Percentiles rank a stretch among this genome's conserved stretches.
These are phyloP conservation scores for Globisporangium camurandrum DNA, from an alignment of 352 stramenopile species.

Conservation along the genomic window DNA sequence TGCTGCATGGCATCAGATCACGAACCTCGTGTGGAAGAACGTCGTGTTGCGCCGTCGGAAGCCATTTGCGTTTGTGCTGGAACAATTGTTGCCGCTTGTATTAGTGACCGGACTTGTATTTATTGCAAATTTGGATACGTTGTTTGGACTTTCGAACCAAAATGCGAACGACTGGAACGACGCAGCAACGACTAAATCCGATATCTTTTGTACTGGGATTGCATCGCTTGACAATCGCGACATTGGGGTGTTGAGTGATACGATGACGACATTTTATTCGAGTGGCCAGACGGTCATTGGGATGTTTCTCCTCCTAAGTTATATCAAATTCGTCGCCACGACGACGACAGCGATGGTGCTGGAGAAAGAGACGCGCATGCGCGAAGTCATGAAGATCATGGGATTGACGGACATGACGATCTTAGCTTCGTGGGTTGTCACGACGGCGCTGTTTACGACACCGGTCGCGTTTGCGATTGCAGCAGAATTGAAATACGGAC, in stretches of 20 bases:
- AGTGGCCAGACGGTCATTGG: slow-evolving; percentile 56
- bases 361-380: slow-evolving; percentile 73
- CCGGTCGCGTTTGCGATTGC: slow-evolving; percentile 37
- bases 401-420: slow-evolving; percentile 55
- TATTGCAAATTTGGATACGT: slow-evolving; percentile 49
- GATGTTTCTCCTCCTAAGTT: slow-evolving; percentile 52
- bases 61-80: slow-evolving; percentile 46
- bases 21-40: slow-evolving; percentile 74
- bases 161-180: slow-evolving; percentile 13
- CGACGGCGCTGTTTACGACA: slow-evolving; percentile 38
- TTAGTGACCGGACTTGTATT: slow-evolving; percentile 45
- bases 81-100: slow-evolving; percentile 46
- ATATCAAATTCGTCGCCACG: slow-evolving; percentile 52
- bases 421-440: slow-evolving; percentile 57
- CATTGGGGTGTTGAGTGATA: slow-evolving; percentile 30
- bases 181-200: no score
- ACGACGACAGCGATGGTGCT: slow-evolving; percentile 67
- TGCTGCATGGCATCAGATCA: slow-evolving; percentile 35
- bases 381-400: slow-evolving; percentile 84
- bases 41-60: slow-evolving; percentile 35
- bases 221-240: slow-evolving; percentile 15
- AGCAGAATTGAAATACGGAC: slow-evolving; percentile 51
- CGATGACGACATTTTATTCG: slow-evolving; percentile 53
- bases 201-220: slow-evolving; percentile 36
- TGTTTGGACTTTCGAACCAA: slow-evolving; percentile 15